Percentiles rank a stretch among this genome's conserved stretches.
These are phyloP conservation scores for Avicennia marina DNA, from an alignment of 257 asterid genomes.

Conservation along the genomic window DNA sequence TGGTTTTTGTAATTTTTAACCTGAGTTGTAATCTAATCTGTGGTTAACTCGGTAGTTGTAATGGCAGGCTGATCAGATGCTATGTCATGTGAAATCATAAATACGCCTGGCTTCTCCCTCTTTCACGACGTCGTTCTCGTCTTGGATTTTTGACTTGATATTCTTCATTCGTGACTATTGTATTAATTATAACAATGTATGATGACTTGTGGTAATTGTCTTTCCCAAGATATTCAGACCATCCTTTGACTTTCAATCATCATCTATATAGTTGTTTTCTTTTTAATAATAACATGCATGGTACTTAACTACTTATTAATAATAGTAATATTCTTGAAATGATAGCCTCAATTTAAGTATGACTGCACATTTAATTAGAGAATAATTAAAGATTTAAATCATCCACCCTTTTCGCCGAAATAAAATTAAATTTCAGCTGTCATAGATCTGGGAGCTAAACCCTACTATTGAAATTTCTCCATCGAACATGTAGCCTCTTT, in stretches of 20 bases:
- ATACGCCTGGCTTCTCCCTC: not conserved
- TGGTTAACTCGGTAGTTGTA: slow-evolving; percentile 18
- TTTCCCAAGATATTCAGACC: not conserved
- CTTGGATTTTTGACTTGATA: slow-evolving; percentile 9
- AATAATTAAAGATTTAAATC: too few species aligned
- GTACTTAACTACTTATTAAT: too few species aligned
- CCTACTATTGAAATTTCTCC: too few species aligned
- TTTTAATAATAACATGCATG: too few species aligned
- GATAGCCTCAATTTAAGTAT: too few species aligned
- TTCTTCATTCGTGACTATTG: not conserved
- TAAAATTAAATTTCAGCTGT: too few species aligned
- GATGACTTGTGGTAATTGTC: not conserved
- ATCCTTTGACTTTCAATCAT: not conserved
- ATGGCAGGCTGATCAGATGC: slow-evolving; percentile 10
- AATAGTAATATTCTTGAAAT: too few species aligned
- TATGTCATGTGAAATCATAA: slow-evolving; percentile 23
- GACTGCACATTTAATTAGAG: too few species aligned
- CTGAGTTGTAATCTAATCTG: slow-evolving; percentile 36
- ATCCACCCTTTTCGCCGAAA: too few species aligned
- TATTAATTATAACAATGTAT: not conserved
- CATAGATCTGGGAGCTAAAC: too few species aligned
- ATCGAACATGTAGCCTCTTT: too few species aligned
- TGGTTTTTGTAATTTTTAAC: slow-evolving; percentile 27
- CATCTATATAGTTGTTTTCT: too few species aligned
- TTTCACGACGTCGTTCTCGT: not conserved